Percentiles rank a stretch among this genome's conserved stretches.
Evolutionary conservation across 805 yeast genomes (phyloP).

Genomic region (Cyberlindnera meyerae): DNA sequence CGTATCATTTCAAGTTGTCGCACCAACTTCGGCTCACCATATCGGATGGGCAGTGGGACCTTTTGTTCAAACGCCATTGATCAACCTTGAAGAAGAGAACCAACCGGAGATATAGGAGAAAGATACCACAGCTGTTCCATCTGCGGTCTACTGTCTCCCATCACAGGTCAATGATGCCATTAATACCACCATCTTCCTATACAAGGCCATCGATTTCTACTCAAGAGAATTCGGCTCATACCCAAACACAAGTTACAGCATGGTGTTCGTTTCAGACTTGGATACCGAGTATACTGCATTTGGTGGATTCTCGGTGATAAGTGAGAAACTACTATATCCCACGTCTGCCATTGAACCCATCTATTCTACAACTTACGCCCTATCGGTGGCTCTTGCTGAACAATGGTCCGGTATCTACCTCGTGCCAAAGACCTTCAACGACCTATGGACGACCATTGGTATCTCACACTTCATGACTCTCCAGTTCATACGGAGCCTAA

Average conservation of each 20-base stretch:
- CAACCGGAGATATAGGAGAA: slow-evolving; percentile 30
- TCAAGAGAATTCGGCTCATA: slow-evolving; percentile 89
- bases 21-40: slow-evolving; percentile 90
- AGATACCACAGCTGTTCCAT: slow-evolving; percentile 42
- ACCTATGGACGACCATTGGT: slow-evolving; percentile 87
- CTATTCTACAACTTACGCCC: slow-evolving; percentile 57
- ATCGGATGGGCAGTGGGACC: slow-evolving; percentile 94
- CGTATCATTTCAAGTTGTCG: slow-evolving; percentile 66
- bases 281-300: slow-evolving; percentile 52
- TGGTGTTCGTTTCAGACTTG: slow-evolving; percentile 65
- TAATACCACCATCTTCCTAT: slow-evolving; percentile 73
- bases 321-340: slow-evolving; percentile 62
- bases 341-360: slow-evolving; percentile 75
- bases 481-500: slow-evolving; percentile 59
- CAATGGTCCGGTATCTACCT: slow-evolving; percentile 96
- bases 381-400: slow-evolving; percentile 68
- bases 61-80: slow-evolving; percentile 58
- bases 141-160: slow-evolving; percentile 60
- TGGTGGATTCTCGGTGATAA: slow-evolving; percentile 66
- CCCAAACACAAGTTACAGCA: slow-evolving; percentile 78
- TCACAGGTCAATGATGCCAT: slow-evolving; percentile 49
- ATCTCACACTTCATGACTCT: slow-evolving; percentile 78
- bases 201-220: slow-evolving; percentile 75
- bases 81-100: slow-evolving; percentile 38
- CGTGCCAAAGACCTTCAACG: slow-evolving; percentile 72